Conservation (phyloP, 2,329 filamentous ascomycete genomes). For the Sporothrix brasiliensis region DNA sequence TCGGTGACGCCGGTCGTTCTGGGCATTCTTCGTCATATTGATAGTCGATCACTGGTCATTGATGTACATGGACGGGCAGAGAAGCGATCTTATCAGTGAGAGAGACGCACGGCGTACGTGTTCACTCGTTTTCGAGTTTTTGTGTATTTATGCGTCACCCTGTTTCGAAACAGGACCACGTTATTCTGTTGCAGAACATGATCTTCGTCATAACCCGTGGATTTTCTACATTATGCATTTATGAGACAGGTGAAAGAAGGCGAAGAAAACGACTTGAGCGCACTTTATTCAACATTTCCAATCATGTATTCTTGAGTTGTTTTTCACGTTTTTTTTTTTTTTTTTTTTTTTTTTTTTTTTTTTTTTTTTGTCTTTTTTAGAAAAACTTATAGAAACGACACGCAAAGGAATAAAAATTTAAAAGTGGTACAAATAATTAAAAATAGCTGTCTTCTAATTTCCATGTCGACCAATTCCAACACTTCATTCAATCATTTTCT, state of each 20-base stretch:
- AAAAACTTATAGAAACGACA: no score
- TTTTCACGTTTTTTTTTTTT: no score
- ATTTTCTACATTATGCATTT: not conserved
- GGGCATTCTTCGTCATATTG: not conserved
- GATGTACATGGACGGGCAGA: not conserved
- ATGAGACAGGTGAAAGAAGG: not conserved
- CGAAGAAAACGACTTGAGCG: not conserved
- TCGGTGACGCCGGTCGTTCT: not conserved
- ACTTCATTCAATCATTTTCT: not conserved
- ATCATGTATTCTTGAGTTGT: not conserved
- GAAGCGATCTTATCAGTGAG: not conserved
- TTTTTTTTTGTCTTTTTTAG: no score
- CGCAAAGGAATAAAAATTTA: no score
- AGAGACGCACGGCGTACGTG: no score
- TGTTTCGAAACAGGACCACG: constrained; percentile 5
- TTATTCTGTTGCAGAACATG: constrained; percentile 1
- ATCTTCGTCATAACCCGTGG: not conserved
- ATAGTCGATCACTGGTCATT: not conserved
- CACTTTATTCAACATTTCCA: not conserved
- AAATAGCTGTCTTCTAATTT: no score
- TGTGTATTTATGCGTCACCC: not conserved
- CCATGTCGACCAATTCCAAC: no score
- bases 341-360: no score
- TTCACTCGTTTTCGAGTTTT: no score
- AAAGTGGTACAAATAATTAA: no score